phyloP scores from a whole-genome alignment of 371 early-diverging fungal species.

The Apophysomyces elegans region DNA sequence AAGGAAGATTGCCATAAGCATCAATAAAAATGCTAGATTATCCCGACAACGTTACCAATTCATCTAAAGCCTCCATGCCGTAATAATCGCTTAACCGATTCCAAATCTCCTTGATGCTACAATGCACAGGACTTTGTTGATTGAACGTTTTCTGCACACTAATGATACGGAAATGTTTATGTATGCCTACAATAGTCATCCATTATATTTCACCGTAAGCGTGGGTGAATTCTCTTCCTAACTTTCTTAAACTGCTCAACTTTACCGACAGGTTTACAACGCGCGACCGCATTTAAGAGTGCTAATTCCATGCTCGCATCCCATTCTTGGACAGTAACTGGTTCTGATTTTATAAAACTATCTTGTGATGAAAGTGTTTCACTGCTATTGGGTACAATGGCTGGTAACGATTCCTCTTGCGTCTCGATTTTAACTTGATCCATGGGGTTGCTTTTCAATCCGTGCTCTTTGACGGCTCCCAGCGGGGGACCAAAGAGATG shows the following conservation, averaged over 20 bases:
- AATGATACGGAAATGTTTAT: slow-evolving; percentile 67
- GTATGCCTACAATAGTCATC: slow-evolving; percentile 47
- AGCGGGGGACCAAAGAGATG: slow-evolving; percentile 1
- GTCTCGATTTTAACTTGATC: slow-evolving; percentile 17
- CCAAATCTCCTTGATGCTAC: slow-evolving; percentile 59
- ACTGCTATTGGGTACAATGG: background rate
- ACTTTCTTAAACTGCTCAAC: no score
- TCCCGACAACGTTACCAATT: slow-evolving; percentile 41
- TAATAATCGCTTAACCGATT: slow-evolving; percentile 56
- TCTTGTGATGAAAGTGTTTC: background rate
- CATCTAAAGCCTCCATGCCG: slow-evolving; percentile 59
- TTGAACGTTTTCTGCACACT: slow-evolving; percentile 64
- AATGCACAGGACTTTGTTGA: slow-evolving; percentile 47
- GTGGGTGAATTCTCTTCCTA: no score
- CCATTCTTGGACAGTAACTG: slow-evolving; percentile 38
- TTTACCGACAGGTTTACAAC: slow-evolving; percentile 67
- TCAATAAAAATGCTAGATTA: background rate
- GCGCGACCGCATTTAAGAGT: slow-evolving; percentile 56
- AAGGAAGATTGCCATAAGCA: background rate
- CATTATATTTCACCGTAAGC: background rate
- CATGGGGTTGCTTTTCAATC: background rate
- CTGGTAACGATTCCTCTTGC: slow-evolving; percentile 14
- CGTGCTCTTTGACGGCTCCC: background rate
- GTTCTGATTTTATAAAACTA: background rate
- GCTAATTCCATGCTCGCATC: slow-evolving; percentile 66